Evolutionary conservation across 208 protist species (phyloP), one percentile per base, ranked within the genome.

Genomic region (Angomonas ambiguus): DNA sequence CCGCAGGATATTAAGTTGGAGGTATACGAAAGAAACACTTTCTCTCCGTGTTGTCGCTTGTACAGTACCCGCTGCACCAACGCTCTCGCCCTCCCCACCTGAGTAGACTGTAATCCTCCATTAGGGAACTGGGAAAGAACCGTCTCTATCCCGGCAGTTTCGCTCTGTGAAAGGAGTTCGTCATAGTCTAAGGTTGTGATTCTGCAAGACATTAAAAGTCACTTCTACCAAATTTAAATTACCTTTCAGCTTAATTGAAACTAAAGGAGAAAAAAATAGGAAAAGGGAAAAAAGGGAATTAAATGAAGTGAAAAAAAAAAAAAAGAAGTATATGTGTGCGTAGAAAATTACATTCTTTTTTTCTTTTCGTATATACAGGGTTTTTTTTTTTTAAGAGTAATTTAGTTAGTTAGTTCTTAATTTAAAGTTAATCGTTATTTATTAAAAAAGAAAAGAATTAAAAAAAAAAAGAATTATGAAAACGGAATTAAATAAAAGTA

Each of bases 1-100:
- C 99, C 99, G 60, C 83, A 97, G 1, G 98, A 99, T n/a, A 99
- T 97, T 30, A 99, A 73, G 73, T 99, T 99, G 10, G 97, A 99
- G 0, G 99, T 99, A 85, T 99, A 99, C 1, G 98, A 96, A 1
- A 99, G 80, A 67, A 99, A 99, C 18, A 99, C 98, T 6, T 65
- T 57, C 48, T 92, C 80, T 5, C 78, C 83, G 18, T 57, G 25
- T 1, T 65, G 34, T 18, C 72, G 75, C 51, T 79, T 72, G 53
- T 85, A 77, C 56, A 96, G 69, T 6, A 85, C 72, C 6, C 64
- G 58, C 66, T 92, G 88, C 16, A 94, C 71, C 1, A 96, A 67
- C 0, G 48, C 57, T 2, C 88, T 80, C 0, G 86, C 91, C 6
- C 73, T 78, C 11, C 88, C 91, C 28, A 93, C 66, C 72, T 90